Percentiles rank a stretch among this genome's conserved stretches.
phyloP scores from a whole-genome alignment of 2,329 filamentous ascomycete species.

The Talaromyces sp. region DNA sequence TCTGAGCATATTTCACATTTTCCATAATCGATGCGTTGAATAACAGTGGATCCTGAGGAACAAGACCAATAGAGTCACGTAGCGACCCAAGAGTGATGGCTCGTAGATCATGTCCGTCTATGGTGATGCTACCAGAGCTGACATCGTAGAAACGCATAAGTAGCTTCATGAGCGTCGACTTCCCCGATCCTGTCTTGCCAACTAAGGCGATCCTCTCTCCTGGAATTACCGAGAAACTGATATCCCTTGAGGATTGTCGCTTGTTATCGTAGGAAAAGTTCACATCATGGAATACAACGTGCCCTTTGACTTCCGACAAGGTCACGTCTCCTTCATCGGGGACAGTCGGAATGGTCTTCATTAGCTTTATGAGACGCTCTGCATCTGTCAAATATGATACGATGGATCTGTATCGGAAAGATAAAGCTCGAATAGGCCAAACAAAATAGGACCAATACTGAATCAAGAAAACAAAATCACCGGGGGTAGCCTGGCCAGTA shows the following conservation, averaged over 20 bases:
- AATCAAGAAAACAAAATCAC: too few species aligned
- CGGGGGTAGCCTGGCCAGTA: too few species aligned
- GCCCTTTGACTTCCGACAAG: constrained; percentile 28
- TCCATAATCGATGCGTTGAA: constrained; percentile 67
- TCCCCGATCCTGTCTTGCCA: constrained; percentile 58
- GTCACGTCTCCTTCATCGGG: neutral
- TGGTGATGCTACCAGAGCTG: constrained; percentile 49
- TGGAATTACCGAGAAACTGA: too few species aligned
- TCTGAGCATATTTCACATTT: constrained; percentile 65
- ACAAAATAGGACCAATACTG: too few species aligned
- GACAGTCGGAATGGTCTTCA: too few species aligned
- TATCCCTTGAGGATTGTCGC: constrained; percentile 27
- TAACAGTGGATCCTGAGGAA: constrained; percentile 65
- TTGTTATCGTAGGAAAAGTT: constrained; percentile 55
- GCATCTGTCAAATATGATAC: too few species aligned
- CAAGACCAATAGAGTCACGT: constrained; percentile 61
- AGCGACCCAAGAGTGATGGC: constrained; percentile 61
- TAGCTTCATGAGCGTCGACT: constrained; percentile 57
- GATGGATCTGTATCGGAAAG: too few species aligned
- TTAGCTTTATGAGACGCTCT: too few species aligned
- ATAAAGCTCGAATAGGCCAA: too few species aligned
- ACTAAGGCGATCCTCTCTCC: constrained; percentile 55
- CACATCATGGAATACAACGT: constrained; percentile 54
- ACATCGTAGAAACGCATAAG: constrained; percentile 59
- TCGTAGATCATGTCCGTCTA: constrained; percentile 60